phyloP scores from a whole-genome alignment of 1,284 basidiomycete genomes.

The Clitocybe nebularis region DNA sequence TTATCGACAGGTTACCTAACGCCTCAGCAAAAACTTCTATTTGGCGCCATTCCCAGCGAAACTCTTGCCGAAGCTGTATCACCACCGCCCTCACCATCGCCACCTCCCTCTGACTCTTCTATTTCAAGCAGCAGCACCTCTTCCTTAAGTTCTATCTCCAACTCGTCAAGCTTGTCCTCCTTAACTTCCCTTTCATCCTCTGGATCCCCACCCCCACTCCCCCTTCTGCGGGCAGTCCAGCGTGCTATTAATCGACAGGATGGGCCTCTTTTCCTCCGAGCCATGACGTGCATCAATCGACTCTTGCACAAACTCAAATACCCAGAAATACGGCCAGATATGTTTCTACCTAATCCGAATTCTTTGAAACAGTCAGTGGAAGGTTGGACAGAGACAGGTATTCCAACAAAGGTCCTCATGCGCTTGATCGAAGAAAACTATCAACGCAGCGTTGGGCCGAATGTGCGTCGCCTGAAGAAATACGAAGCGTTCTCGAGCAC shows the following conservation, averaged over 20 bases:
- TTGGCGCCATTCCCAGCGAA: conserved; percentile 59
- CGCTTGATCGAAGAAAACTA: conserved; percentile 77
- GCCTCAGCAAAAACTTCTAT: conserved; percentile 55
- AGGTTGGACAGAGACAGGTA: conserved; percentile 43
- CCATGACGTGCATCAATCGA: conserved; percentile 54
- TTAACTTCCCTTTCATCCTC: conserved; percentile 31
- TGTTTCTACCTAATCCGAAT: conserved; percentile 44
- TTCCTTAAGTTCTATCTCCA: conserved; percentile 22
- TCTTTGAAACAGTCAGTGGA: conserved; percentile 41
- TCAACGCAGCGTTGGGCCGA: conserved; percentile 72
- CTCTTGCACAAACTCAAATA: conserved; percentile 62
- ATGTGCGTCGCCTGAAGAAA: conserved; percentile 56
- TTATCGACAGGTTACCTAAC: conserved; percentile 57
- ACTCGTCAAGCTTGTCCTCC: conserved; percentile 23
- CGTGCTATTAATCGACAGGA: conserved; percentile 61
- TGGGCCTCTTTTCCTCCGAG: conserved; percentile 64
- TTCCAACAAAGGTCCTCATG: conserved; percentile 59
- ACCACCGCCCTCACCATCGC: conserved; percentile 36
- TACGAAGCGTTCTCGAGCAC: conserved; percentile 74
- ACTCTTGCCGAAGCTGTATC: conserved; percentile 39
- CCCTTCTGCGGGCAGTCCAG: conserved; percentile 56
- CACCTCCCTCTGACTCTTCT: conserved; percentile 27
- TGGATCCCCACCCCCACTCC: conserved; percentile 25
- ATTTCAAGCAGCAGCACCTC: conserved; percentile 20
- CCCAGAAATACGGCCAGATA: conserved; percentile 46